These are phyloP conservation scores for Fusarium aywerte DNA, from an alignment of 2,329 filamentous ascomycete genomes.

Conservation along the genomic window DNA sequence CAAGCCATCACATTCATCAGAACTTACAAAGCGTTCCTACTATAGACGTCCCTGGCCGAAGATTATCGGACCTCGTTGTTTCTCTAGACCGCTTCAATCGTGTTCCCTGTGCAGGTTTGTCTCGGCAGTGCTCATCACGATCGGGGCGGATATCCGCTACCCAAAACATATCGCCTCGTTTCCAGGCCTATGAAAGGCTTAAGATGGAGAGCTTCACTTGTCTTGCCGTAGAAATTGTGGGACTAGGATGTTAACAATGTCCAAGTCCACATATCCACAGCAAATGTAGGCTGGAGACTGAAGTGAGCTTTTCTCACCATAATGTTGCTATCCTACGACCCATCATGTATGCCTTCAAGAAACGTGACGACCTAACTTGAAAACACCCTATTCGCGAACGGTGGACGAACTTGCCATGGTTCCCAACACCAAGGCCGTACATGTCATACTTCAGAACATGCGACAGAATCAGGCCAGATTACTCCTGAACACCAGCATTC, in stretches of 20 bases:
- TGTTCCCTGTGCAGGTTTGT: not conserved
- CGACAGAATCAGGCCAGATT: slow-evolving; percentile 12
- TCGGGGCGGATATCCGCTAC: not conserved
- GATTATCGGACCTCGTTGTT: slow-evolving; percentile 22
- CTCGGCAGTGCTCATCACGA: not conserved
- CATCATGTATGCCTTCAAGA: not conserved
- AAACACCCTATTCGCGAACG: not conserved
- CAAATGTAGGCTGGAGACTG: not conserved
- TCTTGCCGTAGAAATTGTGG: not conserved
- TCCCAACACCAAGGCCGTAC: not conserved
- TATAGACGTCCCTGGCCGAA: slow-evolving; percentile 11
- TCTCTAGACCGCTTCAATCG: not conserved
- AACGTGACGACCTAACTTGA: not conserved
- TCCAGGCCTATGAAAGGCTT: not conserved
- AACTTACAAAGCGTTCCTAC: slow-evolving; percentile 14
- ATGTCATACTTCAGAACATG: slow-evolving; percentile 4
- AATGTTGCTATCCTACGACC: not conserved
- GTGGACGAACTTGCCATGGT: not conserved
- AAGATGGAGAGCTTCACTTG: not conserved
- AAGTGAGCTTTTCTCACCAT: not conserved
- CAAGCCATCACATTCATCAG: not conserved
- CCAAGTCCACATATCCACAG: not conserved
- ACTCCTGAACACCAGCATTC: slow-evolving; percentile 28
- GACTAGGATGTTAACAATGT: not conserved
- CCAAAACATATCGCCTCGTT: not conserved